Conservation (phyloP, 768 basidiomycete species). For the Podaxis sp. region DNA sequence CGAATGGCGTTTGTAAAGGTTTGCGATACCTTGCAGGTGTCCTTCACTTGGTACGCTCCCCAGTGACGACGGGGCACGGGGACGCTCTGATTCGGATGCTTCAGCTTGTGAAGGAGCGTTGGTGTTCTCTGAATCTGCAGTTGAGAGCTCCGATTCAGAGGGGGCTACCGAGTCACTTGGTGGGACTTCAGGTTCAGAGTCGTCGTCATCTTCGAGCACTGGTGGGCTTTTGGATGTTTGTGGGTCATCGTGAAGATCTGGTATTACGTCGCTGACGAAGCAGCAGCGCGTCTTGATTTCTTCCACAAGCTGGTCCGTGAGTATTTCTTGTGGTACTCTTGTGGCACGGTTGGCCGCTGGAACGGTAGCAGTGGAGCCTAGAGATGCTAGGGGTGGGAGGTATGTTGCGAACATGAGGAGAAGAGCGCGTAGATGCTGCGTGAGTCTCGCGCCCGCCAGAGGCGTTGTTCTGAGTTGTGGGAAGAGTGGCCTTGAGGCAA, state of each 20-base stretch:
- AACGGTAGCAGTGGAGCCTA: conserved; percentile 63
- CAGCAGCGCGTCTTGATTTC: conserved; percentile 89
- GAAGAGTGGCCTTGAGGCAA: conserved; percentile 83
- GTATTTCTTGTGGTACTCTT: conserved; percentile 74
- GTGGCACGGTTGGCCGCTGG: conserved; percentile 61
- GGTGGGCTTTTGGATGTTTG: conserved; percentile 27
- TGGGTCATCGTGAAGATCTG: conserved; percentile 23
- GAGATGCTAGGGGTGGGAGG: conserved; percentile 74
- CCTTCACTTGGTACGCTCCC: conserved; percentile 41
- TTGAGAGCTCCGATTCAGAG: conserved; percentile 23
- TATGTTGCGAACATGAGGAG: conserved; percentile 83
- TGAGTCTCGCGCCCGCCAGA: conserved; percentile 79
- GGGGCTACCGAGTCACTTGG: conserved; percentile 22
- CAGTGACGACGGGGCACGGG: conserved; percentile 32
- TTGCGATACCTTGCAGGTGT: conserved; percentile 64
- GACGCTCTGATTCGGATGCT: conserved; percentile 60
- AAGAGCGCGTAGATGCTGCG: conserved; percentile 77
- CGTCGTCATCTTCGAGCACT: conserved; percentile 29
- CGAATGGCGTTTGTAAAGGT: conserved; percentile 74
- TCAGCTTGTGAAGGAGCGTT: conserved; percentile 39
- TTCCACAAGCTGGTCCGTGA: conserved; percentile 82
- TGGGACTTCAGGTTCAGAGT: conserved; percentile 40
- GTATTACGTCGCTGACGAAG: conserved; percentile 74
- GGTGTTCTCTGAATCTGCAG: conserved; percentile 35
- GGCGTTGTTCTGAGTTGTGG: conserved; percentile 84